Evolutionary conservation across 2,329 filamentous ascomycete genomes (phyloP).

Genomic region (Xylaria sp.): DNA sequence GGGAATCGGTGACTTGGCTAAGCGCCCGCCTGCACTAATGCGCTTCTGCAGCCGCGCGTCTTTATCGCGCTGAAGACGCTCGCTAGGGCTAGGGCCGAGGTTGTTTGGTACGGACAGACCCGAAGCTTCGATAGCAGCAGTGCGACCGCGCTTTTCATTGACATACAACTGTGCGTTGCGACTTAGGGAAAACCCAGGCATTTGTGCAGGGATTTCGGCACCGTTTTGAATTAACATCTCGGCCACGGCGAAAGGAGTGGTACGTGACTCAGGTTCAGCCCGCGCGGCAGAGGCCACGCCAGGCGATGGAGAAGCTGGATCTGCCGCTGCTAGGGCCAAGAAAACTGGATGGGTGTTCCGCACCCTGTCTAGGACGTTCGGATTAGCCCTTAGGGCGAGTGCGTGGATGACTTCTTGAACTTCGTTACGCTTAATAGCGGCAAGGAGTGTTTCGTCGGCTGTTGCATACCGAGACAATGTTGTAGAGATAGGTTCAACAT

Average conservation of each 20-base stretch:
- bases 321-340: constrained; percentile 89
- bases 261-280: constrained; percentile 60
- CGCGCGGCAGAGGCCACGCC: constrained; percentile 56
- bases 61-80: constrained; percentile 69
- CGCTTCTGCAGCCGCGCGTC: constrained; percentile 79
- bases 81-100: constrained; percentile 54
- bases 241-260: constrained; percentile 84
- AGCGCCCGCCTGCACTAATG: constrained; percentile 79
- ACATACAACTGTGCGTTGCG: constrained; percentile 84
- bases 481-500: constrained; percentile 80
- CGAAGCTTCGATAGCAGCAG: constrained; percentile 55
- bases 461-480: constrained; percentile 80
- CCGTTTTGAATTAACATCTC: constrained; percentile 95
- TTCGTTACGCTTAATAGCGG: constrained; percentile 95
- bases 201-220: constrained; percentile 80
- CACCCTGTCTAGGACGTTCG: constrained; percentile 86
- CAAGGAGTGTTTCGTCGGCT: constrained; percentile 87
- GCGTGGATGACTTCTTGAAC: constrained; percentile 93
- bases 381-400: constrained; percentile 85
- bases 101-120: constrained; percentile 64
- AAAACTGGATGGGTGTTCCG: constrained; percentile 90
- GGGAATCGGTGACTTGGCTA: constrained; percentile 73
- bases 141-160: constrained; percentile 75
- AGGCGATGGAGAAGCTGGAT: constrained; percentile 80
- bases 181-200: constrained; percentile 86